Conservation (phyloP, 208 protist species). For the Willaertia magna region DNA sequence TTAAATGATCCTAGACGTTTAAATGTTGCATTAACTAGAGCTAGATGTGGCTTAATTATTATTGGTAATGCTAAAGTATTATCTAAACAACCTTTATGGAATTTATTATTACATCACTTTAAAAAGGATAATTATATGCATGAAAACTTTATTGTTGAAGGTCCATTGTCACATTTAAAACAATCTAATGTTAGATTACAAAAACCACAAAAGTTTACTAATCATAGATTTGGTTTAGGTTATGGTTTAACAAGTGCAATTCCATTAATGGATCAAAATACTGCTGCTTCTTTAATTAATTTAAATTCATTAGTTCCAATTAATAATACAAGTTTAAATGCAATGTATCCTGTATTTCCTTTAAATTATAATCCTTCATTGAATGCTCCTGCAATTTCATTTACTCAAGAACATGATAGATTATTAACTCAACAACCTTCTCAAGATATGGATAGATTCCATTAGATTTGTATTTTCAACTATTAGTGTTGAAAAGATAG, state of each 20-base stretch:
- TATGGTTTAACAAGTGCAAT: neutral
- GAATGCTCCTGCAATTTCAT: neutral
- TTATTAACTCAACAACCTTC: neutral
- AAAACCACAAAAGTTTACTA: slow-evolving; percentile 3
- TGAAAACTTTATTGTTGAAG: slow-evolving; percentile 57
- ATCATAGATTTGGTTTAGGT: neutral
- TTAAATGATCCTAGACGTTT: slow-evolving; percentile 76
- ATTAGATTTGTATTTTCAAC: no score
- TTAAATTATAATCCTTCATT: neutral
- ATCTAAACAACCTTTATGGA: slow-evolving; percentile 58
- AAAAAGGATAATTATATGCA: slow-evolving; percentile 34
- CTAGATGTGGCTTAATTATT: slow-evolving; percentile 83
- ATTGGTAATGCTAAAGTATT: slow-evolving; percentile 84
- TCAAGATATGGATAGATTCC: neutral
- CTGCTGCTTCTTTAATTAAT: neutral
- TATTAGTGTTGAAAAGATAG: no score
- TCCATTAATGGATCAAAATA: neutral
- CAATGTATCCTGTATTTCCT: neutral
- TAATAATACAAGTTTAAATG: neutral
- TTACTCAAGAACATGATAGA: neutral
- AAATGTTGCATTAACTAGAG: slow-evolving; percentile 92
- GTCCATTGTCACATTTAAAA: slow-evolving; percentile 53
- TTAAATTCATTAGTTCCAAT: neutral
- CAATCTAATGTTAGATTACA: slow-evolving; percentile 18
- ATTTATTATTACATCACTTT: slow-evolving; percentile 69